Base-by-base conservation (phyloP, 1,284 basidiomycete species). In the Naganishia albida region DNA sequence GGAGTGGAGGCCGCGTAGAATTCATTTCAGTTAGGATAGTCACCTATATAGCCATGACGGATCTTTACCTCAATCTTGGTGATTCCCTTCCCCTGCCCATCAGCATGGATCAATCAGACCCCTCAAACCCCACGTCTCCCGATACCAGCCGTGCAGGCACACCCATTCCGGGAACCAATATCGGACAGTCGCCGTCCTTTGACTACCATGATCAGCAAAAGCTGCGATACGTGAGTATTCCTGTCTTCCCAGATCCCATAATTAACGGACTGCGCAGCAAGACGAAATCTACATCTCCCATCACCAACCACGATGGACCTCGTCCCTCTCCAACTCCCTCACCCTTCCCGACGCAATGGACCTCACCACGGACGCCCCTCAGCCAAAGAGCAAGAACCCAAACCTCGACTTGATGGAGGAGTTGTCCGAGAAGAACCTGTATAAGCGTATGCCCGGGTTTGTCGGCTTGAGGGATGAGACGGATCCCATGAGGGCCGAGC, bases 281-380 rank as follows among this genome's bases (percentile, higher is more conserved):
- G 77, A 78, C 69, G 77, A 77, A 67, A 76, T 77, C 42, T 80
- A 75, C 72, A 68, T 80, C 25, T 74, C 77, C 0, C 77, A 79
- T 68, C 72, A 76, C 62, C 68, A 78, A 18, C 51, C 60, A 8
- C 60, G 59, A 53, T 66, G 43, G 43, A 54, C 38, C 23, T 60
- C 53, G 16, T 65, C 62, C 42, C 40, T 52, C 13, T 65, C 64
- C 26, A 56, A 56, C 49, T 65, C 64, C 23, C 51, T 64, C 18
- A 54, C 52, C 7, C 48, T 64, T 25, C 63, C 63, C 0, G 63
- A 64, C 12, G 48, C 43, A 18, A 43, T 23, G 25, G 52, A 52
- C 44, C 1, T 13, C 18, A 49, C 51, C 13, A 46, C 40, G 34
- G 53, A 49, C 20, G 13, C 44, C 3, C 43, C 48, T 18, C 52